A percentile compares a stretch with the other conserved stretches of the same genome.
phyloP scores from a whole-genome alignment of 495 filamentous ascomycete species.

The Aspergillus heteromorphus region DNA sequence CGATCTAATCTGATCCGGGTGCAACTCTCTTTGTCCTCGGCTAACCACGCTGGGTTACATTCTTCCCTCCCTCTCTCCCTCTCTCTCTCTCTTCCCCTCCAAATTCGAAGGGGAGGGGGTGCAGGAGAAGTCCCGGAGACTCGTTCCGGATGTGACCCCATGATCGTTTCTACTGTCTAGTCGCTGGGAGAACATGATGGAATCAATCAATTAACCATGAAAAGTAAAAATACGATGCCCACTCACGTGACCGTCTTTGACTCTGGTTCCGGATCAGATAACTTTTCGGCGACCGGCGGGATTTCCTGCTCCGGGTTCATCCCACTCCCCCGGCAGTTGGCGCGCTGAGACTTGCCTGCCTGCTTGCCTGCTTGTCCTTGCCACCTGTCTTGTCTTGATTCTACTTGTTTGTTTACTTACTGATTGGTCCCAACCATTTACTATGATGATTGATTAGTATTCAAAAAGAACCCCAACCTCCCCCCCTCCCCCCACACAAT shows the following conservation, averaged over 20 bases:
- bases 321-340: neutral
- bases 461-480: neutral
- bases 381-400: too few species aligned
- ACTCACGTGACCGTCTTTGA: constrained; percentile 6
- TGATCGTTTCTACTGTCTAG: neutral
- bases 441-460: too few species aligned
- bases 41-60: neutral
- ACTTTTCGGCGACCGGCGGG: constrained; percentile 1
- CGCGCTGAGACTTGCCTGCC: too few species aligned
- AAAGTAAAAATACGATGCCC: neutral
- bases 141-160: neutral
- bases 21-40: constrained; percentile 7
- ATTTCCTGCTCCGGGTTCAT: constrained; percentile 7
- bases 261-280: constrained; percentile 18
- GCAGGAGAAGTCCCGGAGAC: neutral
- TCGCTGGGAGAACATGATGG: too few species aligned
- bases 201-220: neutral
- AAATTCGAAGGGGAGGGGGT: too few species aligned
- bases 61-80: neutral
- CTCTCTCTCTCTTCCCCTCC: too few species aligned
- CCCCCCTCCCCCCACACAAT: neutral
- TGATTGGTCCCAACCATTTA: too few species aligned
- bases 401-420: too few species aligned
- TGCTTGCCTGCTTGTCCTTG: too few species aligned
- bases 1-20: constrained; percentile 25